These are phyloP conservation scores for Pythium oligandrum DNA, from an alignment of 352 stramenopile genomes.

Conservation along the genomic window DNA sequence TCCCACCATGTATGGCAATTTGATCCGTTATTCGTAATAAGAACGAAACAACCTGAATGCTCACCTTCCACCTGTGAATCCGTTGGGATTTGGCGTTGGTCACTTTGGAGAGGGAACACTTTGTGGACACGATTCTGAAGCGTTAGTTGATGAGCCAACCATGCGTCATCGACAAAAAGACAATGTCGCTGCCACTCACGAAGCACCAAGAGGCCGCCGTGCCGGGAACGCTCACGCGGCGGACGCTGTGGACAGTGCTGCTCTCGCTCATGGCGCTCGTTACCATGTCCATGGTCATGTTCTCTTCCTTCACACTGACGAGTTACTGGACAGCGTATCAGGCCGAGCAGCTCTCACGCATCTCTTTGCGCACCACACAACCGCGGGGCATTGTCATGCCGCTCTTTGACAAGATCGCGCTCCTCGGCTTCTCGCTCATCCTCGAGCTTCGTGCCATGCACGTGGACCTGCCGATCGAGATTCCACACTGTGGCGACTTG, in stretches of 20 bases:
- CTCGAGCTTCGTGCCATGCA: slow-evolving; percentile 47
- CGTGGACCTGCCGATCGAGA: slow-evolving; percentile 55
- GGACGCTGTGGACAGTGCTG: neutral
- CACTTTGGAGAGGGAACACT: no score
- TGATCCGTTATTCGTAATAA: no score
- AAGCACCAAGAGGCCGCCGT: no score
- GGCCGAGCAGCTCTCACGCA: neutral
- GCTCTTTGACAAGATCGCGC: slow-evolving; percentile 59
- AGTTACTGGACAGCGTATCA: neutral
- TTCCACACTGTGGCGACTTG: slow-evolving; percentile 69
- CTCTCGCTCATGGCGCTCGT: neutral
- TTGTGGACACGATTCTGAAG: no score
- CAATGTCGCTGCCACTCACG: no score
- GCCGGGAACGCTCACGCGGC: no score
- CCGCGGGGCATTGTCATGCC: slow-evolving; percentile 55
- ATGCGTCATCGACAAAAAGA: no score
- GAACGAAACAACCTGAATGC: no score
- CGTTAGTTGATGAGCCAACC: no score
- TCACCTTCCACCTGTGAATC: no score
- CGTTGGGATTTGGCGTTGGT: no score
- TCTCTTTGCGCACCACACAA: slow-evolving; percentile 1
- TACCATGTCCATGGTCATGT: neutral
- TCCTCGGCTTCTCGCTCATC: slow-evolving; percentile 55
- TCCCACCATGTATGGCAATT: no score
- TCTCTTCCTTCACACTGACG: neutral